phyloP scores from a whole-genome alignment of 2,329 filamentous ascomycete species.

The Botrytis paeoniae region DNA sequence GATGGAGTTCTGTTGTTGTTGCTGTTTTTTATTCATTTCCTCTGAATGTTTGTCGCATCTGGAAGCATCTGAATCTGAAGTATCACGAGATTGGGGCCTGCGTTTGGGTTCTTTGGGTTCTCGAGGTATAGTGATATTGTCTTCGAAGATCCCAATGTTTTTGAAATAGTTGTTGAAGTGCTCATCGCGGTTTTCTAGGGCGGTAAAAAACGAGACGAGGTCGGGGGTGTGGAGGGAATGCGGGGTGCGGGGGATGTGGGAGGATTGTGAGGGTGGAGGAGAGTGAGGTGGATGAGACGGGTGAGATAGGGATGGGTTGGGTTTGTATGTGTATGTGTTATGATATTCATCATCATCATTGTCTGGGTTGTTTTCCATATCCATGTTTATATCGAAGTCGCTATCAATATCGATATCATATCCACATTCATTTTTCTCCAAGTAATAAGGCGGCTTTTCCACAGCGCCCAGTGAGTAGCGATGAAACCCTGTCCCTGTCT shows the following conservation, averaged over 20 bases:
- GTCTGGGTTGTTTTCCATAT: neutral
- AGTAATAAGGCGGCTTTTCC: neutral
- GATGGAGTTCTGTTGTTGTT: neutral
- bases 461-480: neutral
- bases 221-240: neutral
- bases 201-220: neutral
- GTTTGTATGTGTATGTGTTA: neutral
- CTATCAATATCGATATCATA: neutral
- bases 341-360: neutral
- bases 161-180: neutral
- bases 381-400: neutral
- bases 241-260: neutral
- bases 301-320: neutral
- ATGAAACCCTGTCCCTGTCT: neutral
- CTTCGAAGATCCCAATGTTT: neutral
- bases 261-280: neutral
- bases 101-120: neutral
- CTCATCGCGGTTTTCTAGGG: neutral
- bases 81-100: neutral
- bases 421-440: accelerated
- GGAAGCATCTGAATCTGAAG: neutral
- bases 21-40: neutral
- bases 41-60: neutral
- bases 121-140: accelerated
- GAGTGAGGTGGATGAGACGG: neutral